Base-by-base conservation (phyloP, 2,329 filamentous ascomycete genomes). In the Alternaria longipes region DNA sequence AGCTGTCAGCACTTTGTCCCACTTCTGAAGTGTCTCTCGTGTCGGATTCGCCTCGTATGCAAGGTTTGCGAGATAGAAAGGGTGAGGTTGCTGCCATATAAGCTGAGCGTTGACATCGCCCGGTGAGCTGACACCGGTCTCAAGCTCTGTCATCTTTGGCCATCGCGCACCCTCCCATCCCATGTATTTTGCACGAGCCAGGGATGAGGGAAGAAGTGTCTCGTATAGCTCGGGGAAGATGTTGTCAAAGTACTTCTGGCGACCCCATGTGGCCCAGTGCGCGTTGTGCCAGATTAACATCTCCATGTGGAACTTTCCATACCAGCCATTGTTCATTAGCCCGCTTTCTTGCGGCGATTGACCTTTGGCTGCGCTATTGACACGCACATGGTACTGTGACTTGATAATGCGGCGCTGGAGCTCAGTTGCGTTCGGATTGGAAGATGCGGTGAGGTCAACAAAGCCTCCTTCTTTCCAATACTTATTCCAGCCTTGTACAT, bases 51-150 rank as follows among this genome's bases (percentile, higher is more conserved):
- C 78, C 42, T 82, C 79, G 67, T 84, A 87, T 66, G 85, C 83
- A 1, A 83, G 67, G 69, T 87, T 85, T 0, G 86, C 87, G 62
- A 88, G 84, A 67, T 86, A 86, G 77, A 88, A 83, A 0, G 83
- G 79, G 69, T 89, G 86, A 11, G 86, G 86, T 24, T 72, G 86
- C 64, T 89, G 87, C 87, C 87, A 89, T 57, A 88, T 83, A 1
- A 89, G 78, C 3, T 88, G 73, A 2, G 82, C 83, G 67, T 89
- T 88, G 67, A 88, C 87, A 60, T 86, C 84, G 3, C 87, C 86
- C 0, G 86, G 86, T 1, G 85, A 84, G 45, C 81, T 84, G 12
- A 82, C 78, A 28, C 85, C 84, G 0, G 81, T 82, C 0, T 61
- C 42, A 0, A 84, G 81, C 65, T 87, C 85, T 3, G 81, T 85